These are phyloP conservation scores for Solanum sitiens DNA, from an alignment of 257 asterid genomes.

Conservation along the genomic window DNA sequence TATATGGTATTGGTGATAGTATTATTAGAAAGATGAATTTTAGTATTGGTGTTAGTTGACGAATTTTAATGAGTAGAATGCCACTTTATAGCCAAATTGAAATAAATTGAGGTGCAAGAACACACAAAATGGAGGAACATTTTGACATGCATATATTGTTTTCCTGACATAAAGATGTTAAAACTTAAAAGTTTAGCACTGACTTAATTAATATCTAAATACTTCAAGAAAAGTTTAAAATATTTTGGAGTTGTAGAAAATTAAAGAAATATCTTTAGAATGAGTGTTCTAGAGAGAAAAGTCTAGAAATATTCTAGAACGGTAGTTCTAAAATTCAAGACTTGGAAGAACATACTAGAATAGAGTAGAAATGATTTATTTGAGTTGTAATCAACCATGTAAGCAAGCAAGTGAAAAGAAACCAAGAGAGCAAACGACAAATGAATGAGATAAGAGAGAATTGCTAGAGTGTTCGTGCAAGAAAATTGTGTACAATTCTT, in stretches of 20 bases:
- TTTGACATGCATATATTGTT: not conserved
- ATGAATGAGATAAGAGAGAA: no score
- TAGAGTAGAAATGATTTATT: no score
- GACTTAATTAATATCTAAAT: not conserved
- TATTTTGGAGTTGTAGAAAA: no score
- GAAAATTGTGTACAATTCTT: no score
- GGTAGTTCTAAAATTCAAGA: no score
- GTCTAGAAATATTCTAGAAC: not conserved
- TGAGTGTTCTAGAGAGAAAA: not conserved
- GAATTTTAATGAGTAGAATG: not conserved
- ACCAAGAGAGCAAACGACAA: no score
- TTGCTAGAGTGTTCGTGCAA: no score
- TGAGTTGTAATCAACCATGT: no score
- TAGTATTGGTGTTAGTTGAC: not conserved
- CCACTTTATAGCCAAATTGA: not conserved
- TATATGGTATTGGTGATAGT: no score
- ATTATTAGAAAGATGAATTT: not conserved
- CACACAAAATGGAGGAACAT: not conserved
- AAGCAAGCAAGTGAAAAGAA: no score
- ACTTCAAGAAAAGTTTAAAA: not conserved
- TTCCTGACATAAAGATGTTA: not conserved
- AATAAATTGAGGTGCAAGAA: not conserved
- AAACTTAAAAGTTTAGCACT: not conserved
- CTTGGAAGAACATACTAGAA: no score
- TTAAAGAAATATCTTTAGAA: not conserved